Conservation (phyloP, 352 stramenopile species). For the Phytophthora podocarpi region DNA sequence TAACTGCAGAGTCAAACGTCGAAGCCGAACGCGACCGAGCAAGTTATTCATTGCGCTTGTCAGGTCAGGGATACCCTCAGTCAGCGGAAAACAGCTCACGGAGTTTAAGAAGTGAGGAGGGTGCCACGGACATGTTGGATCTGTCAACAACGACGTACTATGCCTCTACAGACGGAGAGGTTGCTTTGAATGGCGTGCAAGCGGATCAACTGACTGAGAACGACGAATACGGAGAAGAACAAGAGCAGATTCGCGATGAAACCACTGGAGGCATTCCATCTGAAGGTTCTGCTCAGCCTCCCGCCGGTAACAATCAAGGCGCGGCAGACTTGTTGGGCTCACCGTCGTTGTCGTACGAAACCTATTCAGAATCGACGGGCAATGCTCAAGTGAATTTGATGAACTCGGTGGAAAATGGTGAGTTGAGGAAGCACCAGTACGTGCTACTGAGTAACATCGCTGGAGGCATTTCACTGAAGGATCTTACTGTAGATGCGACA, state of each 20-base stretch:
- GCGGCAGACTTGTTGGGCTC: not conserved
- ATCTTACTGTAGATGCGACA: too few relatives aligned
- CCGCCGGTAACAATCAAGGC: not conserved
- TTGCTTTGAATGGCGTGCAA: too few relatives aligned
- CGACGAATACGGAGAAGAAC: not conserved
- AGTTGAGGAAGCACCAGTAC: too few relatives aligned
- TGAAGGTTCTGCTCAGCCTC: not conserved
- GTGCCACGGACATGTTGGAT: slow-evolving; percentile 8
- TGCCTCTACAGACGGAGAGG: slow-evolving; percentile 6
- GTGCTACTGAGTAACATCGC: too few relatives aligned
- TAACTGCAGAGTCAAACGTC: not conserved
- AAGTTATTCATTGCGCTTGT: not conserved
- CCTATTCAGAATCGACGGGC: not conserved
- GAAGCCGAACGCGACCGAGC: not conserved
- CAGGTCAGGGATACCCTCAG: not conserved
- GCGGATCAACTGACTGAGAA: not conserved
- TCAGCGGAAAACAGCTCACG: not conserved
- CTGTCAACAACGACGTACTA: slow-evolving; percentile 26
- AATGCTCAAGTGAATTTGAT: not conserved
- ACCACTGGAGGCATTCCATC: too few relatives aligned
- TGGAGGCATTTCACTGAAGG: too few relatives aligned
- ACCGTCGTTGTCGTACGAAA: not conserved
- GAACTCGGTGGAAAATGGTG: not conserved
- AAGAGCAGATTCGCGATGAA: not conserved
- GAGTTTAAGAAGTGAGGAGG: slow-evolving; percentile 1